Evolutionary conservation across 257 asterid genomes (phyloP).

Genomic region (Dorcoceras hygrometricum): DNA sequence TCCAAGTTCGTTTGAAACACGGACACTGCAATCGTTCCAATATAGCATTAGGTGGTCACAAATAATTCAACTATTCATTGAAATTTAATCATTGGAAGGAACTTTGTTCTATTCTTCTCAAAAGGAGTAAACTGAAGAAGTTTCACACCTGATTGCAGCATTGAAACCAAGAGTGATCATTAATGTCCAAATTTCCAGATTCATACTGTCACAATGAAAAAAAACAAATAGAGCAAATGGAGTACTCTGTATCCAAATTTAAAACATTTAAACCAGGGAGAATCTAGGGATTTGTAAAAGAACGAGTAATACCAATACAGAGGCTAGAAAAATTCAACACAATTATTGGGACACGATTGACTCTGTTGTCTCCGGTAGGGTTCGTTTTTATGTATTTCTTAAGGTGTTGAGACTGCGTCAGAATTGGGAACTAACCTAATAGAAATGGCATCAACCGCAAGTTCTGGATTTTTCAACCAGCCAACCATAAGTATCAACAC

Average conservation of each 20-base stretch:
- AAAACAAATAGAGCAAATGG: background rate
- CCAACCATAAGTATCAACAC: constrained; percentile 78
- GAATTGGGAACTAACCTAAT: constrained; percentile 53
- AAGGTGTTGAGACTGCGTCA: background rate
- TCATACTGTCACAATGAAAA: constrained; percentile 47
- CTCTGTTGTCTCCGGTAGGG: too few relatives aligned
- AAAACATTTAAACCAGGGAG: too few relatives aligned
- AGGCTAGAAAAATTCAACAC: too few relatives aligned
- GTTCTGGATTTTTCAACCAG: constrained; percentile 68
- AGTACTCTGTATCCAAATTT: background rate
- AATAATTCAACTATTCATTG: background rate
- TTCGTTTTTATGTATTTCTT: too few relatives aligned
- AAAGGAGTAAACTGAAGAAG: background rate
- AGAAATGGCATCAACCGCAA: constrained; percentile 74
- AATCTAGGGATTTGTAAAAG: too few relatives aligned
- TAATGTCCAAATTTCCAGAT: constrained; percentile 64
- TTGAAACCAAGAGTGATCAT: constrained; percentile 81
- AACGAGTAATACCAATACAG: too few relatives aligned
- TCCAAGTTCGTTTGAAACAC: constrained; percentile 81
- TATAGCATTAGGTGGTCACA: background rate
- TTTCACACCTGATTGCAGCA: constrained; percentile 73
- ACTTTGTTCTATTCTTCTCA: background rate
- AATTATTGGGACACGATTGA: too few relatives aligned
- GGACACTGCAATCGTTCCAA: constrained; percentile 48
- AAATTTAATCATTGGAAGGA: too few relatives aligned